Evolutionary conservation across 306 rosid genomes (phyloP).

Genomic region (Rubus idaeus): DNA sequence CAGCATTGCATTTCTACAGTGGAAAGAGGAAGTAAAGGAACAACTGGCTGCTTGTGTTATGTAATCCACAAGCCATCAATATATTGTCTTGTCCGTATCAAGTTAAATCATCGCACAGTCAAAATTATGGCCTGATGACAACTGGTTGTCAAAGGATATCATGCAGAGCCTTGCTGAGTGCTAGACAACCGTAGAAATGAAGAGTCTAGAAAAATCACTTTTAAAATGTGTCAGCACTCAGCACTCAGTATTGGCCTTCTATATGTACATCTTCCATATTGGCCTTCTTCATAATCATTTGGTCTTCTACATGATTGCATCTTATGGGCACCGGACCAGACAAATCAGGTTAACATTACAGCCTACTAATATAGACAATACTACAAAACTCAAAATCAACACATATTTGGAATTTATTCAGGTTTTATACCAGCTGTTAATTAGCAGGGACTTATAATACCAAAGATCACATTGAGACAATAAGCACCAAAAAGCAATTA

Average conservation of each 20-base stretch:
- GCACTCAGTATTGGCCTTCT: neutral
- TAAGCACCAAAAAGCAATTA: neutral
- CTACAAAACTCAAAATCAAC: neutral
- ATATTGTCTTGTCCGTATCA: neutral
- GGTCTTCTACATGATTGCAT: neutral
- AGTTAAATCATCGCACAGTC: neutral
- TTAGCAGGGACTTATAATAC: neutral
- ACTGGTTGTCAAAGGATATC: neutral
- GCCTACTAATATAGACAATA: neutral
- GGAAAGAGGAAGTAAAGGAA: neutral
- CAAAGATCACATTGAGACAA: neutral
- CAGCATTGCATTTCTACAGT: conserved; percentile 10
- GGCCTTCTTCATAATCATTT: neutral
- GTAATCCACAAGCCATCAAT: conserved; percentile 5
- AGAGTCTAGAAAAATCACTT: neutral
- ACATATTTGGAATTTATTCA: neutral
- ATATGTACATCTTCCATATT: neutral
- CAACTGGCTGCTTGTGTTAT: neutral
- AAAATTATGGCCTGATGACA: neutral
- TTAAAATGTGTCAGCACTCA: neutral
- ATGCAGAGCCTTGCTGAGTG: neutral
- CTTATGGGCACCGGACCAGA: neutral
- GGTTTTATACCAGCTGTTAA: neutral
- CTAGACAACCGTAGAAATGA: neutral
- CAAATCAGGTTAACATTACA: conserved; percentile 2